These are phyloP conservation scores for Cairneyella variabilis DNA, from an alignment of 495 filamentous ascomycete genomes.

Conservation along the genomic window DNA sequence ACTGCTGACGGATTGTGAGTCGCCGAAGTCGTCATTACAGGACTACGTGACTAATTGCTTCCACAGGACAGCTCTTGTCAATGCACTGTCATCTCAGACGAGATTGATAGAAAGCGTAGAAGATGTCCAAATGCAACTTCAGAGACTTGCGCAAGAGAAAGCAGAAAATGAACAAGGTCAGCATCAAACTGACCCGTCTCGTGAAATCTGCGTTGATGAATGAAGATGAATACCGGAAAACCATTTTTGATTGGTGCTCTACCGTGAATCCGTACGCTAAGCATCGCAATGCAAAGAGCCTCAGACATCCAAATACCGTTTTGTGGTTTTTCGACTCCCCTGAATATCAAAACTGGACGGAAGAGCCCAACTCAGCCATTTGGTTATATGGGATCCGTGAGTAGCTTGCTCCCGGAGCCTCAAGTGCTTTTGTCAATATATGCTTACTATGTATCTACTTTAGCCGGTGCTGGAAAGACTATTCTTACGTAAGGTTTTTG, in stretches of 20 bases:
- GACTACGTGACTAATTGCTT: not conserved
- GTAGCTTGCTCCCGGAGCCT: not conserved
- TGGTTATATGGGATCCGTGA: conserved; percentile 6
- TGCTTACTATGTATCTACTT: not conserved
- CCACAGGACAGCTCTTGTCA: conserved; percentile 2
- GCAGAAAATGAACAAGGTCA: conserved; percentile 8
- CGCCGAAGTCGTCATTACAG: not conserved
- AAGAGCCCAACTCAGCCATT: not conserved
- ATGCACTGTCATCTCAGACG: conserved; percentile 2
- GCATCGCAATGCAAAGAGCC: conserved; percentile 3
- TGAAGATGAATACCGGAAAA: conserved; percentile 3
- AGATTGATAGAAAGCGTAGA: not conserved
- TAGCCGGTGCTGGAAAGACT: conserved; percentile 7
- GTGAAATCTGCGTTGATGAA: not conserved
- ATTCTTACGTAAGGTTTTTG: conserved; percentile 5
- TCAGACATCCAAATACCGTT: conserved; percentile 8
- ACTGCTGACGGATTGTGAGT: conserved; percentile 4
- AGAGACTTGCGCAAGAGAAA: not conserved
- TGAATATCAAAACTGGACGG: conserved; percentile 3
- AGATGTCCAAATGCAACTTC: not conserved
- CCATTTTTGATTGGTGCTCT: conserved; percentile 7
- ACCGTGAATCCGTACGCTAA: conserved; percentile 1
- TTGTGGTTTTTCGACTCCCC: conserved; percentile 4
- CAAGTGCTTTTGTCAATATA: too few relatives aligned
- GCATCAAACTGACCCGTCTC: not conserved